These are phyloP conservation scores for Simplicillium sp. DNA, from an alignment of 2,329 filamentous ascomycete species.

Conservation along the genomic window DNA sequence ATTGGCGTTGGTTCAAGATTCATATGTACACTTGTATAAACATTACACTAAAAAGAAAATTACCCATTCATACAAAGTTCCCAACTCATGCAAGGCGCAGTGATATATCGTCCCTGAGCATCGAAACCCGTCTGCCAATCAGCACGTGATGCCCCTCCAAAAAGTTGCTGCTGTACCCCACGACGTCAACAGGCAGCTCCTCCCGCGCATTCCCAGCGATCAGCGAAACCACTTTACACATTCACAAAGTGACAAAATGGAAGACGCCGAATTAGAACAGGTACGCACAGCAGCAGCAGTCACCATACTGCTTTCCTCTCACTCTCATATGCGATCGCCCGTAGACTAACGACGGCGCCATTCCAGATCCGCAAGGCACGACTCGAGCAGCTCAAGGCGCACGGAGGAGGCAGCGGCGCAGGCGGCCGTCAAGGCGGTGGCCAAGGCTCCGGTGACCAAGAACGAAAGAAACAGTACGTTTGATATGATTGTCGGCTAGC, in stretches of 20 bases:
- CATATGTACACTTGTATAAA: conserved; percentile 3
- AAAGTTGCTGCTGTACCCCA: neutral
- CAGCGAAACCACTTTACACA: too few relatives aligned
- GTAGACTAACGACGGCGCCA: neutral
- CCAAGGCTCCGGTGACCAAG: conserved; percentile 35
- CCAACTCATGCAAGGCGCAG: too few relatives aligned
- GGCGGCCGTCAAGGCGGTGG: conserved; percentile 21
- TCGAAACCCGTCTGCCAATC: neutral
- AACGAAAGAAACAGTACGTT: conserved; percentile 47
- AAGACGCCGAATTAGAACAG: conserved; percentile 34
- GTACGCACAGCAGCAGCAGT: conserved; percentile 10
- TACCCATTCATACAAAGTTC: too few relatives aligned
- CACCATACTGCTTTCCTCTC: neutral
- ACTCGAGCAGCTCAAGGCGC: conserved; percentile 82
- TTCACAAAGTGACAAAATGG: conserved; percentile 20
- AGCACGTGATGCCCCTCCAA: conserved; percentile 2
- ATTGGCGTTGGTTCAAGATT: conserved; percentile 3
- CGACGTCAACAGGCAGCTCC: conserved; percentile 6
- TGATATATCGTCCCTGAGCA: neutral
- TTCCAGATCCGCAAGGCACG: conserved; percentile 79
- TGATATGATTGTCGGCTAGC: too few relatives aligned
- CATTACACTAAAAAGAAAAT: neutral
- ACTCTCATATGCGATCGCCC: neutral
- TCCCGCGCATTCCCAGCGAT: neutral
- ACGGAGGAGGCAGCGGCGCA: conserved; percentile 43